A percentile compares a stretch with the other conserved stretches of the same genome.
Conservation (phyloP, 306 rosid species). For the Hippophae tibetana region DNA sequence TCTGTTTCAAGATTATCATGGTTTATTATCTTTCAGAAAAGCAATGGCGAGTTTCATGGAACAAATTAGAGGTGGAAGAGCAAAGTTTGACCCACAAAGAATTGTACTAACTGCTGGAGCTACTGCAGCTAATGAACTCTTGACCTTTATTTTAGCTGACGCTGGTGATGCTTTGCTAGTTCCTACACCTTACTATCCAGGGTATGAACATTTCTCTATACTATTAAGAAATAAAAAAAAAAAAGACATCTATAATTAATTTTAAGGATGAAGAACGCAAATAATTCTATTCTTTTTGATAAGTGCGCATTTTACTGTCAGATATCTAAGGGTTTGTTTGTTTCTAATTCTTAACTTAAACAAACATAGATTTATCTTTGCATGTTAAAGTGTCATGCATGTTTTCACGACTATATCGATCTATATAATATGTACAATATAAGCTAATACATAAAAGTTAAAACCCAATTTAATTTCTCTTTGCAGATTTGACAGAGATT, state of each 20-base stretch:
- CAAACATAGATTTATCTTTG: not conserved
- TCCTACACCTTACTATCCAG: conserved; percentile 94
- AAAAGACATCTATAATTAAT: no score
- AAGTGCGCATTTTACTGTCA: no score
- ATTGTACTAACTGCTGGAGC: conserved; percentile 93
- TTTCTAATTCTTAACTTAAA: no score
- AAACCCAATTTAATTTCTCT: not conserved
- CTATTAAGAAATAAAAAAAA: no score
- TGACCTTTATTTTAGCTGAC: conserved; percentile 77
- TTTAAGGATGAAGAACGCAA: no score
- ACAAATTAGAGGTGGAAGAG: conserved; percentile 63
- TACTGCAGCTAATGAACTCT: conserved; percentile 87
- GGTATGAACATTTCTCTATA: conserved; percentile 28
- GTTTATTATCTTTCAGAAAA: conserved; percentile 54
- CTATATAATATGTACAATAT: not conserved
- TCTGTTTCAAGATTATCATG: conserved; percentile 90
- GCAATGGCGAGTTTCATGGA: conserved; percentile 97
- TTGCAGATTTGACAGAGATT: conserved; percentile 83
- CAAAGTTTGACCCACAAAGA: conserved; percentile 55
- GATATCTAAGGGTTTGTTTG: no score
- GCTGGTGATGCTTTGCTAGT: conserved; percentile 86
- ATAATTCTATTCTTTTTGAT: no score
- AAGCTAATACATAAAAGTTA: not conserved
- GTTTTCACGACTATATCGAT: not conserved
- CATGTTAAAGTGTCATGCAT: not conserved